Evolutionary conservation across 1,284 basidiomycete genomes (phyloP).

Genomic region (Papiliotrema nemorosa): DNA sequence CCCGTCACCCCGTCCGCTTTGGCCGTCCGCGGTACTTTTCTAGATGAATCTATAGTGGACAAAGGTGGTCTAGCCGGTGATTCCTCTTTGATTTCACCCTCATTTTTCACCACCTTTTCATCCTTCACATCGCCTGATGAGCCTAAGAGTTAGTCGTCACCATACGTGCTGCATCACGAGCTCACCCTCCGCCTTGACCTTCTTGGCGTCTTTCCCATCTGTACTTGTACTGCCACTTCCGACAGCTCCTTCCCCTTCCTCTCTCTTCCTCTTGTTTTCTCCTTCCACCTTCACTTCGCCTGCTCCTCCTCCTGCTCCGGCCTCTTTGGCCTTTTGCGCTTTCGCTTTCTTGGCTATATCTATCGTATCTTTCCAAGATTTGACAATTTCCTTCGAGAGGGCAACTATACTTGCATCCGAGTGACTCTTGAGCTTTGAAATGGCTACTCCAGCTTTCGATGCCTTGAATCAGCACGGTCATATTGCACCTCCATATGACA

Average conservation of each 20-base stretch:
- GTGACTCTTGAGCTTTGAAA: slow-evolving; percentile 82
- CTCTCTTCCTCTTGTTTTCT: too few relatives aligned
- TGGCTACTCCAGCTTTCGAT: slow-evolving; percentile 85
- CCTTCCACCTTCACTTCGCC: slow-evolving; percentile 9
- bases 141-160: not conserved
- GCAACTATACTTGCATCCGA: slow-evolving; percentile 69
- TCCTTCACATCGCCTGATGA: not conserved
- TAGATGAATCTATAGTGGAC: slow-evolving; percentile 51
- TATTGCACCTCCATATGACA: too few relatives aligned
- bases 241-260: too few relatives aligned
- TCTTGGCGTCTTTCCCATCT: slow-evolving; percentile 34
- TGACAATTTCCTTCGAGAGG: slow-evolving; percentile 88
- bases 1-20: slow-evolving; percentile 65
- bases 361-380: slow-evolving; percentile 82
- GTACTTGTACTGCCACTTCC: too few relatives aligned
- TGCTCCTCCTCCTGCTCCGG: slow-evolving; percentile 10
- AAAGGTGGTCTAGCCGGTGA: slow-evolving; percentile 17
- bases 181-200: slow-evolving; percentile 36
- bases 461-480: too few relatives aligned
- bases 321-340: slow-evolving; percentile 44
- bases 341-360: slow-evolving; percentile 65
- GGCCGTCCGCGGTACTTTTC: slow-evolving; percentile 57
- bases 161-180: not conserved
- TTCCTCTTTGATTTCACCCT: slow-evolving; percentile 4
- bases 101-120: not conserved